Evolutionary conservation across 108 stramenopile species (phyloP), one percentile per base, ranked within the genome.

Genomic region (Pelagomonas calceolata): DNA sequence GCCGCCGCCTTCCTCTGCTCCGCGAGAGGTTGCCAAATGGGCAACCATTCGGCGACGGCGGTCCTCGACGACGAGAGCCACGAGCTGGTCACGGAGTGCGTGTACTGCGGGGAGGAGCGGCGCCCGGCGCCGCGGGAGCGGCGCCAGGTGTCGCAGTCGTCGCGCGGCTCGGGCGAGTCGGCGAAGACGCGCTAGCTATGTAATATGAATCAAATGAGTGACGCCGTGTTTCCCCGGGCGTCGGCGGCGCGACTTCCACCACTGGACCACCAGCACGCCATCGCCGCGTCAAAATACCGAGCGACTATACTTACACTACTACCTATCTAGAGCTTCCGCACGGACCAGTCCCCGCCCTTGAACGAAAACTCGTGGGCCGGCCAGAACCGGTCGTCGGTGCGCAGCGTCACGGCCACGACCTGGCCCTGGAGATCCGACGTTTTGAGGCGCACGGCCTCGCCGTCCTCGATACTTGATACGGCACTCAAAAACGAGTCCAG

Each of bases 301-400:
- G n/a, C n/a, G n/a, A n/a, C n/a, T n/a, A n/a, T n/a, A n/a, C n/a
- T n/a, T n/a, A n/a, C n/a, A n/a, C n/a, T n/a, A n/a, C n/a, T n/a
- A n/a, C n/a, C n/a, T n/a, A n/a, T n/a, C n/a, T n/a, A n/a, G n/a
- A n/a, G n/a, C n/a, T n/a, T n/a, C n/a, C n/a, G n/a, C n/a, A n/a
- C n/a, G 39, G 39, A 10, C 51, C 51, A 60, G 51, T 60, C 51
- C 21, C 51, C 51, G 14, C 29, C 21, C 0, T 12, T 17, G 51
- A 60, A 60, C 21, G 26, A 1, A 26, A 60, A 60, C 51, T 60
- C 21, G 51, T 60, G 51, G 21, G 51, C 18, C 21, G 70, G 75
- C 78, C 78, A 79, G 76, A 77, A 79, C 30, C 74, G 76, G 70
- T 79, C 43, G 51, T 79, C 78, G 26, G 75, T 70, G 34, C 44